Percentiles rank a stretch among this genome's conserved stretches.
phyloP scores from a whole-genome alignment of 2,329 filamentous ascomycete species.

The Colletotrichum sp. region DNA sequence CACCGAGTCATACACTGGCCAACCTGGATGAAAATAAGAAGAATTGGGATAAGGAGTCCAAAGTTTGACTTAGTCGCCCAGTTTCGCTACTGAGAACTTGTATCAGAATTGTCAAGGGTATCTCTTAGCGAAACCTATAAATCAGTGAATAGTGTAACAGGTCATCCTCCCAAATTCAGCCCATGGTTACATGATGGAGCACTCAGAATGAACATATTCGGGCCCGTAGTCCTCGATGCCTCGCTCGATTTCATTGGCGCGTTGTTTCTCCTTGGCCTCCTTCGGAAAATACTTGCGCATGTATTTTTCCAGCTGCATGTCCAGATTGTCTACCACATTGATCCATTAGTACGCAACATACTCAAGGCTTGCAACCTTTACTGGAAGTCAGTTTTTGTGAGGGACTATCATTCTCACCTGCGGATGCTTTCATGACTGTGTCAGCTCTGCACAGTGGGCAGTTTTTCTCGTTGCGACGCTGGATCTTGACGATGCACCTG shows the following conservation, averaged over 20 bases:
- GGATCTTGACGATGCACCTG: constrained; percentile 80
- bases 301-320: constrained; percentile 70
- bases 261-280: constrained; percentile 70
- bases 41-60: background rate
- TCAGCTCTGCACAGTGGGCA: constrained; percentile 80
- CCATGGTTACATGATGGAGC: constrained; percentile 61
- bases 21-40: background rate
- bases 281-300: constrained; percentile 78
- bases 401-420: constrained; percentile 50
- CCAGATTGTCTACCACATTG: constrained; percentile 66
- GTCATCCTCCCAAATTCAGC: background rate
- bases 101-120: constrained; percentile 4
- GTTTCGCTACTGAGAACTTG: background rate
- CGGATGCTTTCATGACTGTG: constrained; percentile 73
- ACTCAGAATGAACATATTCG: constrained; percentile 63
- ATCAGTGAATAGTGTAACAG: background rate
- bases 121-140: constrained; percentile 8
- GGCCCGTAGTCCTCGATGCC: constrained; percentile 75
- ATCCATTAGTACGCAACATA: background rate
- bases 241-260: constrained; percentile 77
- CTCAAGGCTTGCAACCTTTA: background rate
- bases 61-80: background rate
- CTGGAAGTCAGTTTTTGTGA: background rate
- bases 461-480: constrained; percentile 68
- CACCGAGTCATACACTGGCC: background rate